phyloP scores from a whole-genome alignment of 106 monocot genomes.

The Acanthochlamys bracteata region DNA sequence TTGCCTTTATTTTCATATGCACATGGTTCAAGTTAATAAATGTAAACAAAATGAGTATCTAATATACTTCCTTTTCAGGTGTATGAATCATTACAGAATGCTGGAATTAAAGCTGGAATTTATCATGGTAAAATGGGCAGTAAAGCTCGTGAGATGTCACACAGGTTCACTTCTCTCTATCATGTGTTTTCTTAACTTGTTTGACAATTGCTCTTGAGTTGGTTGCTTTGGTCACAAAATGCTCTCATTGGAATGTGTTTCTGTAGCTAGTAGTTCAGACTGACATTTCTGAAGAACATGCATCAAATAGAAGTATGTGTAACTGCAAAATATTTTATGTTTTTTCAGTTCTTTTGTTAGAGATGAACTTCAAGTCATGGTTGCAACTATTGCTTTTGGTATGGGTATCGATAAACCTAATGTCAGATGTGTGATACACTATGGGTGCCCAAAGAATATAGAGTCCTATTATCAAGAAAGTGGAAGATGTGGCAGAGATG shows the following conservation, averaged over 20 bases:
- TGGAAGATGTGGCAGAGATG: slow-evolving; percentile 97
- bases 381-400: slow-evolving; percentile 98
- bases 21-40: no score
- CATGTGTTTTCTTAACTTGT: no score
- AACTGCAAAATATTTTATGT: background rate
- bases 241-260: no score
- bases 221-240: no score
- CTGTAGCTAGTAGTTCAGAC: no score
- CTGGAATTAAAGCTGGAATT: slow-evolving; percentile 64
- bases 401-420: slow-evolving; percentile 99
- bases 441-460: slow-evolving; percentile 94
- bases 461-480: slow-evolving; percentile 99
- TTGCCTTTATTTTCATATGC: no score
- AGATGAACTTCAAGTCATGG: slow-evolving; percentile 89
- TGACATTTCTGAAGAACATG: no score
- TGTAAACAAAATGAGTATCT: background rate
- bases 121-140: slow-evolving; percentile 95
- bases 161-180: slow-evolving; percentile 38
- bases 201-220: no score
- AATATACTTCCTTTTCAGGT: slow-evolving; percentile 32
- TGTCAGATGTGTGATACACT: slow-evolving; percentile 94
- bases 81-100: slow-evolving; percentile 38
- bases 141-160: slow-evolving; percentile 75
- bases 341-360: slow-evolving; percentile 71
- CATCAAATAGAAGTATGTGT: background rate